Percentiles rank a stretch among this genome's conserved stretches.
phyloP scores from a whole-genome alignment of 1,284 basidiomycete species.

The Cryptococcus sp. region DNA sequence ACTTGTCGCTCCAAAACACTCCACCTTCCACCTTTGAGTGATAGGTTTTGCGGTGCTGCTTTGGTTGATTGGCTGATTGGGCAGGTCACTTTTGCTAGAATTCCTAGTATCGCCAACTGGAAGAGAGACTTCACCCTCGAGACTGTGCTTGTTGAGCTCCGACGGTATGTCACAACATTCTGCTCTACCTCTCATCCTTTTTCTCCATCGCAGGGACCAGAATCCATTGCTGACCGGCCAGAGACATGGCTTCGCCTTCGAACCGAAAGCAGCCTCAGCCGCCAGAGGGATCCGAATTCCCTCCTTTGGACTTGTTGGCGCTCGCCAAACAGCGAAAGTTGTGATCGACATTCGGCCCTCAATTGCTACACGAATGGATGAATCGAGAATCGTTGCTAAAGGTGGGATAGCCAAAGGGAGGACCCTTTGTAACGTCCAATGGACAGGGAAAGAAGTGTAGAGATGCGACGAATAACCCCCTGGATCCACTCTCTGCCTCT shows the following conservation, averaged over 20 bases:
- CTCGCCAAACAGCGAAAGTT: slow-evolving; percentile 37
- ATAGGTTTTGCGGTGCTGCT: too few relatives aligned
- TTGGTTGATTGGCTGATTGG: too few relatives aligned
- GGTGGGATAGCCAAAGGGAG: too few relatives aligned
- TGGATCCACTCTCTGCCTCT: too few relatives aligned
- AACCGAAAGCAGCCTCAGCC: slow-evolving; percentile 96
- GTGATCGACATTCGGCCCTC: too few relatives aligned
- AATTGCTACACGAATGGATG: too few relatives aligned
- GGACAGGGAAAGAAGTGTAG: too few relatives aligned
- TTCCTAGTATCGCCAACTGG: slow-evolving; percentile 70
- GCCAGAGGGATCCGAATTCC: slow-evolving; percentile 65
- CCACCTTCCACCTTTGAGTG: too few relatives aligned
- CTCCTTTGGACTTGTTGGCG: slow-evolving; percentile 37
- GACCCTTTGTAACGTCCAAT: background rate
- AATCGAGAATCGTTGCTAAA: too few relatives aligned
- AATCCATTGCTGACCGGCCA: slow-evolving; percentile 44
- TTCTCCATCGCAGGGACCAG: background rate
- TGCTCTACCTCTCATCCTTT: background rate
- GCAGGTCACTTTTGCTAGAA: slow-evolving; percentile 63
- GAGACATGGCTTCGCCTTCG: slow-evolving; percentile 86
- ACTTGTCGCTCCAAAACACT: background rate
- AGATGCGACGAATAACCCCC: too few relatives aligned
- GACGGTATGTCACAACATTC: slow-evolving; percentile 57
- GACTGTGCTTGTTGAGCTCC: slow-evolving; percentile 80
- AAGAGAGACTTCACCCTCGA: slow-evolving; percentile 70